Base-by-base conservation (phyloP, 1,284 basidiomycete species). In the Veloporphyrellus conicus region DNA sequence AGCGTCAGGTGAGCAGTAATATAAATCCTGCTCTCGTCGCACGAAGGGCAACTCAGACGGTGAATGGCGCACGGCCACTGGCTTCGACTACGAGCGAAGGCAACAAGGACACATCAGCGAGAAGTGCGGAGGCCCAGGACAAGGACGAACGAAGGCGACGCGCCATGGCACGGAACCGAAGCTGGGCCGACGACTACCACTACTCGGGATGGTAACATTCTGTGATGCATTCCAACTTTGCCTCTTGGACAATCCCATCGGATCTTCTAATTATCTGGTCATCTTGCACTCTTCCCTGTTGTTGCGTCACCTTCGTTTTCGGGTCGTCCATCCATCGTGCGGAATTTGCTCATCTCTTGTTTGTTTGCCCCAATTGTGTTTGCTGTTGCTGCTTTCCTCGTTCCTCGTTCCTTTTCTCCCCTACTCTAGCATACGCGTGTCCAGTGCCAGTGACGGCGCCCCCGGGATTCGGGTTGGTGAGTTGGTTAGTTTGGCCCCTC, bases 111-210 rank as follows among this genome's bases (percentile, higher is more conserved):
- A 4, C 4, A 25, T 34, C 51, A 9, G 41, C 48, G 36, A 60
- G 40, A 41, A 59, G 41, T 36, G 55, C 48, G 31, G 56, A 56
- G 39, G 54, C 47, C 22, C 63, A 64, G 28, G 69, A 70, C 35
- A 64, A 53, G 58, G 71, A 72, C 41, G 68, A 71, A 57, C 64
- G 70, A 46, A 64, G 56, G 52, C 68, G 68, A 53, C 68, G 66
- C 28, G 74, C 73, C 6, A 60, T 84, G 58, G 74, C 77, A 45
- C 70, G 82, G 51, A 84, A 82, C 62, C 74, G 77, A 47, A 86
- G 80, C 59, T 86, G 80, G 81, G 79, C 80, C 19, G 76, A 83
- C 53, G 80, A 84, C 55, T 86, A 76, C 63, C 84, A 87, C 63
- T 72, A 69, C 50, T 59, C 74, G 18, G 84, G 84, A 41, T 87